These are phyloP conservation scores for Clavispora fructus DNA, from an alignment of 805 yeast species.

Conservation along the genomic window DNA sequence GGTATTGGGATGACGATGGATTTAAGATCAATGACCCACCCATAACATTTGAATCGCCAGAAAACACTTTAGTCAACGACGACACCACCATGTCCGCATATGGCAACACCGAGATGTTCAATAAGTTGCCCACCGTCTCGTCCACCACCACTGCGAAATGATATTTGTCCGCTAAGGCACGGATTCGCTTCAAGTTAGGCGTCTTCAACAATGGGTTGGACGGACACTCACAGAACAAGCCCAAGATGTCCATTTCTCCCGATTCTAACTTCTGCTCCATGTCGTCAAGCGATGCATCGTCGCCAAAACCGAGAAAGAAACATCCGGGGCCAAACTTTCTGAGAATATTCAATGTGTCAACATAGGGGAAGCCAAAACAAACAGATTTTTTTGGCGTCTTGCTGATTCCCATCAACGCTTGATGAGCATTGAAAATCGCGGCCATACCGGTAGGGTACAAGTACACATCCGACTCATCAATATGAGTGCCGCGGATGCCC, in stretches of 20 bases:
- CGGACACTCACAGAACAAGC: slow-evolving; percentile 89
- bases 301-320: slow-evolving; percentile 81
- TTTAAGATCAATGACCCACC: slow-evolving; percentile 86
- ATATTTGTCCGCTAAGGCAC: slow-evolving; percentile 60
- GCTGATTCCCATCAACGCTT: slow-evolving; percentile 34
- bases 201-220: slow-evolving; percentile 88
- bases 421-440: slow-evolving; percentile 78
- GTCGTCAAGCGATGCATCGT: slow-evolving; percentile 59
- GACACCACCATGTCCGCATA: slow-evolving; percentile 84
- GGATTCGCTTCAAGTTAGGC: slow-evolving; percentile 66
- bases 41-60: slow-evolving; percentile 94
- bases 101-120: slow-evolving; percentile 75
- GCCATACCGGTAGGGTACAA: slow-evolving; percentile 93
- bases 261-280: slow-evolving; percentile 54
- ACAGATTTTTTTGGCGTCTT: slow-evolving; percentile 54
- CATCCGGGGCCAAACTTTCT: slow-evolving; percentile 91
- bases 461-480: slow-evolving; percentile 61
- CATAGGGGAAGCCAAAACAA: slow-evolving; percentile 95
- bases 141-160: slow-evolving; percentile 81
- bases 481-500: slow-evolving; percentile 8
- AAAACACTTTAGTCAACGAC: slow-evolving; percentile 85
- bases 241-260: slow-evolving; percentile 57
- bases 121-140: slow-evolving; percentile 90
- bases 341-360: slow-evolving; percentile 82
- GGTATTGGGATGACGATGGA: slow-evolving; percentile 51